Base-by-base conservation (phyloP, 2,329 filamentous ascomycete genomes). In the Aureobasidium sp. region DNA sequence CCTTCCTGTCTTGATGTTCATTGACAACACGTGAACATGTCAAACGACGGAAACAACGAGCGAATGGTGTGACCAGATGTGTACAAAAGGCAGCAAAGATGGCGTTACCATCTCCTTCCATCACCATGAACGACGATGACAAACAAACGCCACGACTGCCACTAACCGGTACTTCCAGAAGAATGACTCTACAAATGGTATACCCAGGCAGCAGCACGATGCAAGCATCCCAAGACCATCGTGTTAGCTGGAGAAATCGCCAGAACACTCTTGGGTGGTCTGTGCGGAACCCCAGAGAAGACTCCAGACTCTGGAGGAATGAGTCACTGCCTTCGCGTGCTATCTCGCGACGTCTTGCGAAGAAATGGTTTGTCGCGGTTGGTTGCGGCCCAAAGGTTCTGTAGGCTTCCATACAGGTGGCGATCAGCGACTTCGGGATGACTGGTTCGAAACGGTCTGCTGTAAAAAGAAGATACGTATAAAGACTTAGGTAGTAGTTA, bases 341-440 rank as follows among this genome's bases (percentile, higher is more conserved):
- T 36, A 25, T 57, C 52, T 54, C 50, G 50, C 37, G 37, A 57
- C 53, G n/a, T 34, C 41, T n/a, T 44, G 41, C 25, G 16, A 37
- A 37, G 21, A 21, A 58, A 13, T 59, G 29, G 27, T 45, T 41
- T 54, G 6, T 27, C 9, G 34, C 49, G 21, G 49, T 42, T 44
- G 8, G 9, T 42, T 44, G 52, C 52, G 27, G 52, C 52, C 52
- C 37, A 55, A 55, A 37, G 25, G 7, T 59, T 59, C 53, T 57
- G 1, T 45, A 59, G 44, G 55, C 42, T 59, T 59, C 55, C 44
- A 59, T 39, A 1, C 21, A 16, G 27, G 53, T 57, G 53, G 41
- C 53, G 30, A 48, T 16, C n/a, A 47, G 55, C 55, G 55, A 59
- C 16, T 34, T 59, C 55, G 55, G 55, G 21, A 49, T 59, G 55